Conservation (phyloP, 2,329 filamentous ascomycete genomes). For the Aschersonia sp. region DNA sequence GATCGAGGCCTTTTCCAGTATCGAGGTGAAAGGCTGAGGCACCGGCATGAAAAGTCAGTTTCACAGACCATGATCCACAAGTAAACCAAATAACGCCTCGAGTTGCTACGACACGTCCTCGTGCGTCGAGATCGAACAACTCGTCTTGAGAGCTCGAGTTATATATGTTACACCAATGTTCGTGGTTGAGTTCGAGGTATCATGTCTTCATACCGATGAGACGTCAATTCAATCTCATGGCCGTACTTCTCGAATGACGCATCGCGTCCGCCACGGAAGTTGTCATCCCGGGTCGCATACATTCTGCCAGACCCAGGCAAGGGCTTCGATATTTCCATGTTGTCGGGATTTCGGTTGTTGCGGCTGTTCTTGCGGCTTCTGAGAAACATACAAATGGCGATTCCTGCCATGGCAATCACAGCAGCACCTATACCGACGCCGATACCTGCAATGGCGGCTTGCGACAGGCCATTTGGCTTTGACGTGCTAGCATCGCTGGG, state of each 20-base stretch:
- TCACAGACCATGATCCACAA: too few species aligned
- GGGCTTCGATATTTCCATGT: constrained; percentile 34
- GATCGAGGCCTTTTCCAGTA: too few species aligned
- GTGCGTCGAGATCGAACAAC: neutral
- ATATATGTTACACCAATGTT: constrained; percentile 20
- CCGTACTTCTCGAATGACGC: constrained; percentile 22
- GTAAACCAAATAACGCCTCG: neutral
- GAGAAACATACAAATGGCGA: constrained; percentile 25
- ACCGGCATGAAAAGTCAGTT: too few species aligned
- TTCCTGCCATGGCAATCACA: constrained; percentile 22
- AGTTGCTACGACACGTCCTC: neutral
- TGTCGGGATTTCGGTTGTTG: constrained; percentile 5
- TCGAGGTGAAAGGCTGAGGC: too few species aligned
- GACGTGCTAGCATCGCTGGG: constrained; percentile 2
- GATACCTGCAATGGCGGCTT: constrained; percentile 33
- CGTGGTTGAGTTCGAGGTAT: constrained; percentile 34
- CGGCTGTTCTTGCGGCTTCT: constrained; percentile 11
- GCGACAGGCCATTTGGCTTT: constrained; percentile 18
- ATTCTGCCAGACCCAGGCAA: constrained; percentile 28
- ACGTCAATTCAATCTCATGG: constrained; percentile 33
- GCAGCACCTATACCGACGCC: constrained; percentile 29
- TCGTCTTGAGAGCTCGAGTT: neutral
- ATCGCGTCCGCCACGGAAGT: constrained; percentile 4
- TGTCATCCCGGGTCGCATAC: constrained; percentile 20
- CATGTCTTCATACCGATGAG: constrained; percentile 44